These are phyloP conservation scores for Gyromitra esculenta DNA, from an alignment of 2,329 filamentous ascomycete species.

Conservation along the genomic window DNA sequence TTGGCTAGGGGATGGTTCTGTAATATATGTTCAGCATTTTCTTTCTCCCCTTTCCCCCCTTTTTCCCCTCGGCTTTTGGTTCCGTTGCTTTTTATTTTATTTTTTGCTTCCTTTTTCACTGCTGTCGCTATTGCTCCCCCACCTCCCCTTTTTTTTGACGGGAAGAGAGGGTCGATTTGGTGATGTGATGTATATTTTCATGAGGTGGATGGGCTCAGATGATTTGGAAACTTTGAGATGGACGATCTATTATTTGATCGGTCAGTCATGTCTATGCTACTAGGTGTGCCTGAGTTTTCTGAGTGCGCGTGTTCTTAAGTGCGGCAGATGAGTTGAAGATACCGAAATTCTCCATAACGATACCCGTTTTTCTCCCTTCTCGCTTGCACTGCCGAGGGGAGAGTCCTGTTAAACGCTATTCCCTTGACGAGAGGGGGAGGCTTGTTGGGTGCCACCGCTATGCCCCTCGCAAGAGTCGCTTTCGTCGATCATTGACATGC, in stretches of 20 bases:
- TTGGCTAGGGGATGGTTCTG: conserved; percentile 51
- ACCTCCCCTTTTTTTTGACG: conserved; percentile 2
- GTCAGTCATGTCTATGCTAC: conserved; percentile 9
- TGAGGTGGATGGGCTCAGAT: neutral
- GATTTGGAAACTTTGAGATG: conserved; percentile 11
- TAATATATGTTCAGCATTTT: conserved; percentile 43
- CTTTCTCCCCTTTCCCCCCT: conserved; percentile 25
- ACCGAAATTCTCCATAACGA: neutral
- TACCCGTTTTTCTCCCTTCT: neutral
- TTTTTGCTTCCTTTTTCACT: conserved; percentile 18
- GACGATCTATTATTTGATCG: conserved; percentile 10
- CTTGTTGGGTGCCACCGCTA: neutral
- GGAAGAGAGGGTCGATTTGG: neutral
- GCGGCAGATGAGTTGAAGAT: conserved; percentile 32
- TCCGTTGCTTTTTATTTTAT: conserved; percentile 28
- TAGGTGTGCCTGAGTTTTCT: conserved; percentile 28
- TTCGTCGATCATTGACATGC: conserved; percentile 33
- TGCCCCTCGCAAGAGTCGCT: neutral
- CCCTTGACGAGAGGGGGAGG: too few species aligned
- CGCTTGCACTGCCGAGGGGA: neutral
- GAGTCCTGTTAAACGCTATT: neutral
- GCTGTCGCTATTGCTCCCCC: conserved; percentile 16
- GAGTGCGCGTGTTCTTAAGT: neutral
- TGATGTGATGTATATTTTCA: conserved; percentile 34
- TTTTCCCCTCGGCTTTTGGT: conserved; percentile 9